Conservation (phyloP, 176 grass and related monocot species). For the Puya raimondii region DNA sequence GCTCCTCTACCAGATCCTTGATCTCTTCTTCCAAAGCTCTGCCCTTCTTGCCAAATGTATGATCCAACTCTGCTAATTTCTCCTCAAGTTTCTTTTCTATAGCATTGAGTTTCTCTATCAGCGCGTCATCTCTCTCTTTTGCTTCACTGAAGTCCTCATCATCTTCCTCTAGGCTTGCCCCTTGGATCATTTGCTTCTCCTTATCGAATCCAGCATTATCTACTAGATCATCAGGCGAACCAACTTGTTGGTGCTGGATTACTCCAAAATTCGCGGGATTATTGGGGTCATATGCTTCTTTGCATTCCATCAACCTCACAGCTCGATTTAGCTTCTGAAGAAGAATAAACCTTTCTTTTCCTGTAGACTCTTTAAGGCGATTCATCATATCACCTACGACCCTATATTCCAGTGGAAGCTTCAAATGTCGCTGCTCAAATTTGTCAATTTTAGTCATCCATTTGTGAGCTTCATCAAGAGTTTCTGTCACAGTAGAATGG, state of each 20-base stretch:
- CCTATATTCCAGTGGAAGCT: conserved; percentile 78
- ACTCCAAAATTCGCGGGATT: conserved; percentile 77
- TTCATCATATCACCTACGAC: conserved; percentile 92
- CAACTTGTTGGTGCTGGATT: conserved; percentile 72
- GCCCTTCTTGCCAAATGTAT: conserved; percentile 90
- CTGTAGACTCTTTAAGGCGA: conserved; percentile 56
- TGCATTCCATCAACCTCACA: conserved; percentile 70
- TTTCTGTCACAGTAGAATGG: conserved; percentile 34
- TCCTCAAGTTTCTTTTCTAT: conserved; percentile 78
- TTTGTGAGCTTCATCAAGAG: conserved; percentile 73
- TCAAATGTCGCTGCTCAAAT: conserved; percentile 74
- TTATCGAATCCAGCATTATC: conserved; percentile 57
- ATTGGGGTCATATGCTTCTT: conserved; percentile 76
- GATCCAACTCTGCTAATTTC: conserved; percentile 60
- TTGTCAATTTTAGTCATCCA: conserved; percentile 74
- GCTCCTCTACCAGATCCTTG: conserved; percentile 71
- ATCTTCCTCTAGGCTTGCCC: conserved; percentile 27
- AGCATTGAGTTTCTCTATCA: conserved; percentile 65
- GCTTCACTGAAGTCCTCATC: conserved; percentile 59
- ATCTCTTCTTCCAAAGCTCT: conserved; percentile 76
- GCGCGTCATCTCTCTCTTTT: conserved; percentile 59
- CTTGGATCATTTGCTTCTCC: conserved; percentile 75
- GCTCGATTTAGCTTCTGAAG: conserved; percentile 84
- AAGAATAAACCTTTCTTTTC: conserved; percentile 76
- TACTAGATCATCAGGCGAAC: conserved; percentile 60